phyloP scores from a whole-genome alignment of 345 rosid genomes.

The Brassica napus region DNA sequence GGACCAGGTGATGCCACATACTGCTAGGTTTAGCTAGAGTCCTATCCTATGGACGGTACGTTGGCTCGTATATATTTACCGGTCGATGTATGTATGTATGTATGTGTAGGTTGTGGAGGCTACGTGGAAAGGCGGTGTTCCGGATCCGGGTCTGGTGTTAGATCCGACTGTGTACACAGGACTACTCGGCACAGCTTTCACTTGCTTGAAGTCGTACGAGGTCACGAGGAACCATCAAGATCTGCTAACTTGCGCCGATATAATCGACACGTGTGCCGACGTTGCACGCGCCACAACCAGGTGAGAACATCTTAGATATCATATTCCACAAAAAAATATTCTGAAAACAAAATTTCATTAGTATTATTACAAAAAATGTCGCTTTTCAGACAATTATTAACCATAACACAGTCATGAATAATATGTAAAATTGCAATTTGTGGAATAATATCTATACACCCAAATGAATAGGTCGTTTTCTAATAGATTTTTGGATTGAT shows the following conservation, averaged over 20 bases:
- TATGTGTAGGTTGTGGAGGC: slow-evolving; percentile 58
- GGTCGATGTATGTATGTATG: neutral
- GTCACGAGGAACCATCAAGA: slow-evolving; percentile 59
- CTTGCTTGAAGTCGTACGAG: slow-evolving; percentile 77
- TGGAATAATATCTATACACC: neutral
- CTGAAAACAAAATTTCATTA: neutral
- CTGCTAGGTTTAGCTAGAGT: slow-evolving; percentile 12
- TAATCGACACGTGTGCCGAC: slow-evolving; percentile 62
- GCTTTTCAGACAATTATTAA: neutral
- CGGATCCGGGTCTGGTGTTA: slow-evolving; percentile 24
- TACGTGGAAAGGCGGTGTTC: slow-evolving; percentile 51
- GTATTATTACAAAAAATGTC: neutral
- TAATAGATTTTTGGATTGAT: neutral
- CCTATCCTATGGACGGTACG: neutral
- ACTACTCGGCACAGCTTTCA: slow-evolving; percentile 73
- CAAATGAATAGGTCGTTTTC: slow-evolving; percentile 9
- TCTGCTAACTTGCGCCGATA: slow-evolving; percentile 56
- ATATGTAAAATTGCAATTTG: neutral
- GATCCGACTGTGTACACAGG: slow-evolving; percentile 82
- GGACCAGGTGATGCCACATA: slow-evolving; percentile 48
- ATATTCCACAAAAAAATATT: neutral
- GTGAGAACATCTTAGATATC: slow-evolving; percentile 39
- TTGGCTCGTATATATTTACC: neutral
- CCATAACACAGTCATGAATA: neutral
- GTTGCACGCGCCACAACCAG: slow-evolving; percentile 54